phyloP scores from a whole-genome alignment of 139 green algal genomes.

The Micromonas commoda region DNA sequence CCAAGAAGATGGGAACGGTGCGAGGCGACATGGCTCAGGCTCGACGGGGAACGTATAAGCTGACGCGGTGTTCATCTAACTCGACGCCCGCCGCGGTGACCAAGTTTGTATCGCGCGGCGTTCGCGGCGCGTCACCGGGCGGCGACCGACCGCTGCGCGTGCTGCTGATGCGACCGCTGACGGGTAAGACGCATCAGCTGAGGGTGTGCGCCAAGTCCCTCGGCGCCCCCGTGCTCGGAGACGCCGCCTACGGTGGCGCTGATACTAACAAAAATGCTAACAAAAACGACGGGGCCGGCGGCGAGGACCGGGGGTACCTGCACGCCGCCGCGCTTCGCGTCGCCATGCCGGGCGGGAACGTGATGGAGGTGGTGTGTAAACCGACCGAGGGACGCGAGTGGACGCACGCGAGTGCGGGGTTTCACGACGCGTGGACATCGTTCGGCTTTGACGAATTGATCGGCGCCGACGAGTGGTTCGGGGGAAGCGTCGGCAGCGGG shows the following conservation, averaged over 20 bases:
- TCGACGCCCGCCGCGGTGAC: constrained; percentile 3
- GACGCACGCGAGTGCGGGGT: no score
- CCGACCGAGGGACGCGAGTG: constrained; percentile 32
- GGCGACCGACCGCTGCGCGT: neutral
- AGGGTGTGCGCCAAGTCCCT: constrained; percentile 39
- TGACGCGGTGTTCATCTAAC: no score
- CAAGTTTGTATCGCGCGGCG: no score
- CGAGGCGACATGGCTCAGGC: constrained; percentile 29
- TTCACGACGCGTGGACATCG: neutral
- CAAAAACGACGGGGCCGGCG: neutral
- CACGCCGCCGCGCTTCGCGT: constrained; percentile 40
- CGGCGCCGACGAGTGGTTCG: no score
- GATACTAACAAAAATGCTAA: no score
- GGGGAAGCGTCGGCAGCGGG: no score
- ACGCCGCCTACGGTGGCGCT: constrained; percentile 29
- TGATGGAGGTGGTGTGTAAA: no score
- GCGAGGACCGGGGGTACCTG: constrained; percentile 35
- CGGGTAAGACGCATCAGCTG: constrained; percentile 44
- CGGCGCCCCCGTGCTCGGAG: constrained; percentile 36
- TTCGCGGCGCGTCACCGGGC: no score
- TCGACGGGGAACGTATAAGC: constrained; percentile 37
- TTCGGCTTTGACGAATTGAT: neutral
- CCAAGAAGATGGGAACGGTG: constrained; percentile 41
- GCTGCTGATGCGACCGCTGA: constrained; percentile 38
- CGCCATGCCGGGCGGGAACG: neutral